Evolutionary conservation across 148 eudicot species (phyloP).

Genomic region (Spergularia marina): DNA sequence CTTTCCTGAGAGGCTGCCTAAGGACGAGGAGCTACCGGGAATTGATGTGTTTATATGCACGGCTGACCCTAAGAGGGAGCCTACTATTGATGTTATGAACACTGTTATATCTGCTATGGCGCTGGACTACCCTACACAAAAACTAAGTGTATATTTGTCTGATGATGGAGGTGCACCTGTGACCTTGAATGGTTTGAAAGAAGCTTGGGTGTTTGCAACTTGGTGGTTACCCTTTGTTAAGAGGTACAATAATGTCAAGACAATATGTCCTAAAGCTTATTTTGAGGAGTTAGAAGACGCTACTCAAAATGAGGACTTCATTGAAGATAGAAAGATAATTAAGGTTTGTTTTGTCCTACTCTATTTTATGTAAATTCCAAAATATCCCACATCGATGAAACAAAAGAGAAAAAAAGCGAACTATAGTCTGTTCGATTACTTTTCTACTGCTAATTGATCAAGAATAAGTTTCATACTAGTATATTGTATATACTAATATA

Average conservation of each 20-base stretch:
- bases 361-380: too few relatives aligned
- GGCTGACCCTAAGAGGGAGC: slow-evolving; percentile 47
- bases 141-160: slow-evolving; percentile 43
- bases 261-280: slow-evolving; percentile 48
- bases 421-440: too few relatives aligned
- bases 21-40: slow-evolving; percentile 32
- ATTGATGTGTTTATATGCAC: slow-evolving; percentile 52
- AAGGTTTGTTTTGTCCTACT: slow-evolving; percentile 29
- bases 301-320: slow-evolving; percentile 29
- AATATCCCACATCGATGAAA: too few relatives aligned
- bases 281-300: slow-evolving; percentile 27
- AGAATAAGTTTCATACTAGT: too few relatives aligned
- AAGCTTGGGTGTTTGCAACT: slow-evolving; percentile 44
- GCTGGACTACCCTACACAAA: slow-evolving; percentile 44
- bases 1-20: slow-evolving; percentile 38
- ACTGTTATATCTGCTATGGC: slow-evolving; percentile 53
- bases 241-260: slow-evolving; percentile 31
- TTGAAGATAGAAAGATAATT: slow-evolving; percentile 29
- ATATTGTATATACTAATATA: too few relatives aligned
- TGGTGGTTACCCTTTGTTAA: slow-evolving; percentile 53
- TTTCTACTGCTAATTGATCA: too few relatives aligned
- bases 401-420: too few relatives aligned
- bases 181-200: slow-evolving; percentile 39
- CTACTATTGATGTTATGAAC: slow-evolving; percentile 48
- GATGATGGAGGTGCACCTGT: slow-evolving; percentile 47